phyloP scores from a whole-genome alignment of 2,329 filamentous ascomycete genomes.

The Colletotrichum neosansevieriae region DNA sequence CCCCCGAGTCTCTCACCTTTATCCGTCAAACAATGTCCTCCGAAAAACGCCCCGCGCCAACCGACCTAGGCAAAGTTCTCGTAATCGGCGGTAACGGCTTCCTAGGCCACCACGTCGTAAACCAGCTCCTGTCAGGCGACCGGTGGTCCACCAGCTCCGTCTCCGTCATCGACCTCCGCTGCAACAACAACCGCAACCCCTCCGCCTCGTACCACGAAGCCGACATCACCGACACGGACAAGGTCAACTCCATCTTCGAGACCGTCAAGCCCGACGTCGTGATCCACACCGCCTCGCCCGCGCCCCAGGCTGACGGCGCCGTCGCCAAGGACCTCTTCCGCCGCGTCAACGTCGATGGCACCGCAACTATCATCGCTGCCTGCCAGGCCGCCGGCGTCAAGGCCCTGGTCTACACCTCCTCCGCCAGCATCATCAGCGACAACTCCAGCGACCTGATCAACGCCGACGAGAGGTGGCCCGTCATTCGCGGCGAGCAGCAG shows the following conservation, averaged over 20 bases:
- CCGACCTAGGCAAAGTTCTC: slow-evolving; percentile 75
- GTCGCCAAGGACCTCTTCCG: slow-evolving; percentile 74
- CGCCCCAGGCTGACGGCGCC: slow-evolving; percentile 62
- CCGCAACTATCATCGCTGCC: slow-evolving; percentile 80
- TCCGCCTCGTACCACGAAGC: slow-evolving; percentile 76
- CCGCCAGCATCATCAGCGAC: slow-evolving; percentile 87
- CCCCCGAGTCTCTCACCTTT: not conserved
- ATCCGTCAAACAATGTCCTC: slow-evolving; percentile 38
- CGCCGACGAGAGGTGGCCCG: slow-evolving; percentile 85
- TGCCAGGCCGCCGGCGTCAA: slow-evolving; percentile 78
- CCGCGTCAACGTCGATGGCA: slow-evolving; percentile 91
- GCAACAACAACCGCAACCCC: slow-evolving; percentile 74
- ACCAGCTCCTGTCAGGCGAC: slow-evolving; percentile 70
- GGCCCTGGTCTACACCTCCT: slow-evolving; percentile 91
- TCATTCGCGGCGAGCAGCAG: slow-evolving; percentile 77
- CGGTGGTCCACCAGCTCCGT: slow-evolving; percentile 64
- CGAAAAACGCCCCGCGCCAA: slow-evolving; percentile 48
- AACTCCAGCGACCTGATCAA: slow-evolving; percentile 83
- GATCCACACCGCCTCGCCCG: slow-evolving; percentile 88
- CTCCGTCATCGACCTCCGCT: slow-evolving; percentile 79
- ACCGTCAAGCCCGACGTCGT: slow-evolving; percentile 82
- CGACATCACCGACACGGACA: slow-evolving; percentile 78
- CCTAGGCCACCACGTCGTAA: slow-evolving; percentile 84
- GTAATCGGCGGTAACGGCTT: slow-evolving; percentile 89
- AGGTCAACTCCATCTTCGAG: slow-evolving; percentile 72